These are phyloP conservation scores for Hansenula sp. DNA, from an alignment of 1,139 yeast species.

Conservation along the genomic window DNA sequence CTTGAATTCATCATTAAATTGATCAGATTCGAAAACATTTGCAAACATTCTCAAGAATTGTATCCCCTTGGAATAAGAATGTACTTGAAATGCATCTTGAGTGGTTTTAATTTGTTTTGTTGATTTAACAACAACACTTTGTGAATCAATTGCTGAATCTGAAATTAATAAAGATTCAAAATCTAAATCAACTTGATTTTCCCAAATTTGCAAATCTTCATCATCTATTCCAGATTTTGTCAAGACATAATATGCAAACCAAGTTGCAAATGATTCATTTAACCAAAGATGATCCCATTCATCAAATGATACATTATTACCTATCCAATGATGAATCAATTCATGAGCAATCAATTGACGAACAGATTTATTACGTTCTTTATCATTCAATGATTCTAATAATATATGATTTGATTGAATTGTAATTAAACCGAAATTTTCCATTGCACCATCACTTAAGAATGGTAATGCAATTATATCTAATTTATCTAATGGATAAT, in stretches of 20 bases:
- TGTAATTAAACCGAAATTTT: conserved; percentile 67
- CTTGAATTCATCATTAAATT: conserved; percentile 27
- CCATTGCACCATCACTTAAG: conserved; percentile 74
- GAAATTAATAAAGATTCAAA: conserved; percentile 35
- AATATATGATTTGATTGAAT: conserved; percentile 50
- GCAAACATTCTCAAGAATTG: conserved; percentile 53
- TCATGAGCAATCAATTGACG: conserved; percentile 65
- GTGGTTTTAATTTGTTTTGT: conserved; percentile 31
- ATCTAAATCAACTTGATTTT: conserved; percentile 30
- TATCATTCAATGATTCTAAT: conserved; percentile 29
- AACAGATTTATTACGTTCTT: conserved; percentile 28
- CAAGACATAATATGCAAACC: conserved; percentile 49
- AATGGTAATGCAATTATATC: conserved; percentile 68
- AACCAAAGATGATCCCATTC: conserved; percentile 68
- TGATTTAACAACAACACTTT: conserved; percentile 25
- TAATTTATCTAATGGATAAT: conserved; percentile 55
- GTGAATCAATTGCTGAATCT: conserved; percentile 34
- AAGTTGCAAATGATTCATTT: conserved; percentile 73
- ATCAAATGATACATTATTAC: conserved; percentile 61
- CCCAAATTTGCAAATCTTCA: conserved; percentile 30
- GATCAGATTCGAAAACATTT: conserved; percentile 35
- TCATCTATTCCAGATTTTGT: conserved; percentile 33
- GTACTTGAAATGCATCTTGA: conserved; percentile 47
- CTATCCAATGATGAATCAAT: conserved; percentile 75
- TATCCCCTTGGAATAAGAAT: conserved; percentile 64